phyloP scores from a whole-genome alignment of 2,329 filamentous ascomycete species.

The Onygena corvina region DNA sequence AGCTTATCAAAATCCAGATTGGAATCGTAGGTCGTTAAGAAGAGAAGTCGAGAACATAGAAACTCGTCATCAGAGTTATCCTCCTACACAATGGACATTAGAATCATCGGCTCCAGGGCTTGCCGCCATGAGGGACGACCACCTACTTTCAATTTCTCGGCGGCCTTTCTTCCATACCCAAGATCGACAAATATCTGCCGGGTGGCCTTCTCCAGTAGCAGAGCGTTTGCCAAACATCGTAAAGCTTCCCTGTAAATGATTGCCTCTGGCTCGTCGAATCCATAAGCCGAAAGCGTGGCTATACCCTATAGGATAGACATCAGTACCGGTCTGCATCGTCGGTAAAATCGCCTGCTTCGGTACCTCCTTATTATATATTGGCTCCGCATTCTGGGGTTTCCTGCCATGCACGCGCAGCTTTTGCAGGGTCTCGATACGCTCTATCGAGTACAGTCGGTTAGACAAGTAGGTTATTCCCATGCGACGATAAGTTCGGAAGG shows the following conservation, averaged over 20 bases:
- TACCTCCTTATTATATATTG: constrained; percentile 74
- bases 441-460: constrained; percentile 16
- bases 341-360: constrained; percentile 15
- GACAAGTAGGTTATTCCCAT: constrained; percentile 2
- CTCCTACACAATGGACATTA: constrained; percentile 39
- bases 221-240: constrained; percentile 71
- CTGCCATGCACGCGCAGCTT: constrained; percentile 70
- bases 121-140: too few species aligned
- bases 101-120: too few species aligned
- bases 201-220: constrained; percentile 56
- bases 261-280: constrained; percentile 53
- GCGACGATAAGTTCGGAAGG: not conserved
- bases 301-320: constrained; percentile 49
- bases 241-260: constrained; percentile 62
- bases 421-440: constrained; percentile 35
- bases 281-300: constrained; percentile 56
- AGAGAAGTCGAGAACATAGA: constrained; percentile 63
- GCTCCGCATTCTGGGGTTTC: constrained; percentile 57
- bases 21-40: constrained; percentile 67
- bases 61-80: constrained; percentile 78
- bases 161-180: constrained; percentile 54
- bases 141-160: constrained; percentile 51
- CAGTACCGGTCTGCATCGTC: constrained; percentile 3
- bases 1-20: constrained; percentile 54
- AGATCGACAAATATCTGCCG: constrained; percentile 63